Evolutionary conservation across 2,329 filamentous ascomycete genomes (phyloP).

Genomic region (Colletotrichum viniferum): DNA sequence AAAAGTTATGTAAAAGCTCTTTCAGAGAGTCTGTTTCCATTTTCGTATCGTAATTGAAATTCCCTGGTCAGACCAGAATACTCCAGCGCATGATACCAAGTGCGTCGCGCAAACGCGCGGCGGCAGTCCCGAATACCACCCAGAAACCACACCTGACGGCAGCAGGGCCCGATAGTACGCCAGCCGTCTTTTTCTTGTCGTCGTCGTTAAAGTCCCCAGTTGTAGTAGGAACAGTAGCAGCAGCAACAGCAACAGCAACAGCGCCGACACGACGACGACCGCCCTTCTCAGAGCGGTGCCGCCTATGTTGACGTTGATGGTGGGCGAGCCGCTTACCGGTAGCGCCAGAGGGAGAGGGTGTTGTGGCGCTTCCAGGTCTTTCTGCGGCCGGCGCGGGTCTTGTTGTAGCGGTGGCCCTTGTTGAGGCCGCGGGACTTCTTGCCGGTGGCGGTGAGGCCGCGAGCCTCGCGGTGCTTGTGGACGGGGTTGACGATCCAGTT

Average conservation of each 20-base stretch:
- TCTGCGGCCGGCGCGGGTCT: conserved; percentile 94
- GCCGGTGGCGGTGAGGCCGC: conserved; percentile 96
- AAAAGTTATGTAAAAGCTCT: conserved; percentile 10
- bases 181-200: conserved; percentile 8
- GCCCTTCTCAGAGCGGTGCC: not conserved
- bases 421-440: conserved; percentile 99
- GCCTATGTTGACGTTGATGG: not conserved
- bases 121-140: conserved; percentile 14
- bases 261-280: not conserved
- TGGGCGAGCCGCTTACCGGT: conserved; percentile 70
- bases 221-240: not conserved
- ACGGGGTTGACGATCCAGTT: conserved; percentile 99
- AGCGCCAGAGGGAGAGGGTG: conserved; percentile 98
- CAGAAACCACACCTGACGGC: not conserved
- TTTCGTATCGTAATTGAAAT: conserved; percentile 20
- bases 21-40: conserved; percentile 18
- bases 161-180: not conserved
- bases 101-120: conserved; percentile 13
- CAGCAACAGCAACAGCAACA: not conserved
- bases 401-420: conserved; percentile 99
- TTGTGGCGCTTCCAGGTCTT: conserved; percentile 99
- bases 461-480: conserved; percentile 99
- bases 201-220: not conserved
- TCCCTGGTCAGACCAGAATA: conserved; percentile 18
- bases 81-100: conserved; percentile 23